phyloP scores from a whole-genome alignment of 768 basidiomycete species.

The Macrocybe gigantea region DNA sequence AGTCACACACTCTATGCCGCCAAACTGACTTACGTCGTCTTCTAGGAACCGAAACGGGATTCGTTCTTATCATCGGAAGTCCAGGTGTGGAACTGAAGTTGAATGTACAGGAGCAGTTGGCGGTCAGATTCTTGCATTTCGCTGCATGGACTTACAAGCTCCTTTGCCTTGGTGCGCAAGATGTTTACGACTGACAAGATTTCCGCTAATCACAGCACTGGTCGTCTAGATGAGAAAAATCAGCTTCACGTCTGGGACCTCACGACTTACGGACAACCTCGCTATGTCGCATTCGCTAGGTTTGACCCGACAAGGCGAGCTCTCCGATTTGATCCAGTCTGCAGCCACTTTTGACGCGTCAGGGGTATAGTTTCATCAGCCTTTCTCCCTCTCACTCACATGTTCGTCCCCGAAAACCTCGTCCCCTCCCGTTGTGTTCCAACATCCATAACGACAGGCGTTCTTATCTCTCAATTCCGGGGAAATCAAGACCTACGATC shows the following conservation, averaged over 20 bases:
- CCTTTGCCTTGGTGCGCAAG: conserved; percentile 52
- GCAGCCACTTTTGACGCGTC: background rate
- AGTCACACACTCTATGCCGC: conserved; percentile 9
- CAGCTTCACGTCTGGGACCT: conserved; percentile 61
- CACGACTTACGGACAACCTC: conserved; percentile 43
- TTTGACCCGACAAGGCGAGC: conserved; percentile 45
- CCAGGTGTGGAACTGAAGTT: conserved; percentile 55
- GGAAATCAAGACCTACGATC: conserved; percentile 69
- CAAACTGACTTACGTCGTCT: background rate
- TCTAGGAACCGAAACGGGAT: conserved; percentile 59
- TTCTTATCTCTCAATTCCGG: conserved; percentile 44
- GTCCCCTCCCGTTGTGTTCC: conserved; percentile 7
- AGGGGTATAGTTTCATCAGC: conserved; percentile 42
- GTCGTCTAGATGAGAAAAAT: conserved; percentile 41
- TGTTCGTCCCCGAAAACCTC: conserved; percentile 31
- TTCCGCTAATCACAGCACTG: background rate
- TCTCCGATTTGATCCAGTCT: background rate
- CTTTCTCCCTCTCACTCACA: conserved; percentile 69
- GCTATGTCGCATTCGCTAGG: conserved; percentile 39
- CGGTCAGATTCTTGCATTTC: conserved; percentile 60
- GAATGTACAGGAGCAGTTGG: conserved; percentile 34
- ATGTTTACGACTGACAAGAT: background rate
- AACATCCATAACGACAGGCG: conserved; percentile 25
- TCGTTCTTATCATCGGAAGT: conserved; percentile 61
- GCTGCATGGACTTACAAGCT: conserved; percentile 48